Percentiles rank a stretch among this genome's conserved stretches.
These are phyloP conservation scores for Fusarium neocosmosporiellum DNA, from an alignment of 2,329 filamentous ascomycete species.

Conservation along the genomic window DNA sequence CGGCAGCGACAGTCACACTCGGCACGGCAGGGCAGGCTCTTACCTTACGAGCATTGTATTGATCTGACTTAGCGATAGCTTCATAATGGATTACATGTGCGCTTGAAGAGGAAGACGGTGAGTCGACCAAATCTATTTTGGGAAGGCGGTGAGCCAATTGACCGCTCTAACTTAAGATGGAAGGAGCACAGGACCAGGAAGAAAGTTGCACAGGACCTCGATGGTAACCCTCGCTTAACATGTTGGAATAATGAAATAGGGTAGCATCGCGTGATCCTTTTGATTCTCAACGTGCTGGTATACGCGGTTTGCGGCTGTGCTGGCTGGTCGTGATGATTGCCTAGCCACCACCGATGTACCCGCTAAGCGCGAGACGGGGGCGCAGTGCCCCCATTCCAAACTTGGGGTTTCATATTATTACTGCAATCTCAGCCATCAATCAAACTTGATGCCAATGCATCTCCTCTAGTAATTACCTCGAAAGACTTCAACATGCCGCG, in stretches of 20 bases:
- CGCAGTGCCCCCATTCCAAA: neutral
- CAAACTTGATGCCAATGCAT: neutral
- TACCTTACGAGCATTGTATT: no score
- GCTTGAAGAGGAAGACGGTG: no score
- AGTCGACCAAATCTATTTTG: no score
- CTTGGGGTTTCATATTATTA: neutral
- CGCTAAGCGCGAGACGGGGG: neutral
- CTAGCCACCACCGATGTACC: neutral
- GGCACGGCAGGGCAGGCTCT: no score
- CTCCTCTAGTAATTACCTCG: no score
- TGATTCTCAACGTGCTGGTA: neutral
- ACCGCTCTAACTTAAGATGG: no score
- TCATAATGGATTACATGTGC: no score
- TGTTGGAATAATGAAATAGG: neutral
- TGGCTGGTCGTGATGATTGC: neutral
- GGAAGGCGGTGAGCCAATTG: no score
- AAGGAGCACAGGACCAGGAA: no score
- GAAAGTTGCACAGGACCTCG: no score
- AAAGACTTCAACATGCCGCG: conserved; percentile 29
- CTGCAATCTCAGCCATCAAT: neutral
- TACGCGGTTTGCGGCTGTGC: neutral
- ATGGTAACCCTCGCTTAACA: neutral
- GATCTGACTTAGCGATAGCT: no score
- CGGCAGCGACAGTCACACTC: no score
- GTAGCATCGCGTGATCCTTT: neutral